A percentile compares a stretch with the other conserved stretches of the same genome.
Conservation (phyloP, 768 basidiomycete species). For the Leccinum aurantiacum region DNA sequence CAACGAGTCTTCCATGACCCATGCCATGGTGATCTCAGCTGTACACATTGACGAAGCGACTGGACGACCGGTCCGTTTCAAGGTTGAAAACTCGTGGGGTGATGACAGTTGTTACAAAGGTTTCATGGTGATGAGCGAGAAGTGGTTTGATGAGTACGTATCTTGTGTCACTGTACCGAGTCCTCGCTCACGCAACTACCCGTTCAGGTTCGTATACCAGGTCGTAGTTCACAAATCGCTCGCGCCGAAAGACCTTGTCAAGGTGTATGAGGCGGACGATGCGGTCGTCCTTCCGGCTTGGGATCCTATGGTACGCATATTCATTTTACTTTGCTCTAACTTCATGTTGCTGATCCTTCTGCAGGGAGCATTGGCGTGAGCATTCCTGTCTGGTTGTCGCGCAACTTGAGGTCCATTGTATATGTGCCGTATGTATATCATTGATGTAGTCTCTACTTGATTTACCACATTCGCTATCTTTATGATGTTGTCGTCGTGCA, state of each 20-base stretch:
- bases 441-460: neutral
- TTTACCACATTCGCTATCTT: neutral
- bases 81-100: constrained; percentile 97
- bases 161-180: neutral
- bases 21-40: constrained; percentile 84
- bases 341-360: neutral
- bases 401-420: neutral
- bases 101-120: constrained; percentile 75
- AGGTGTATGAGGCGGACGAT: constrained; percentile 72
- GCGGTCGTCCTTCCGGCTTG: constrained; percentile 76
- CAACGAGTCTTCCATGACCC: constrained; percentile 89
- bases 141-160: constrained; percentile 88
- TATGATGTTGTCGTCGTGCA: neutral
- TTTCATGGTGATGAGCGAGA: constrained; percentile 88
- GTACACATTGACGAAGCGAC: constrained; percentile 75
- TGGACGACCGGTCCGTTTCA: constrained; percentile 85
- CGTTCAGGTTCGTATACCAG: constrained; percentile 81
- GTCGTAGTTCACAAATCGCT: constrained; percentile 82
- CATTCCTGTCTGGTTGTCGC: neutral
- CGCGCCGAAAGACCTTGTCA: constrained; percentile 78
- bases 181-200: constrained; percentile 3
- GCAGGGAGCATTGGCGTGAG: constrained; percentile 29
- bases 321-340: neutral
- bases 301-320: constrained; percentile 51
- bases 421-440: neutral